Percentiles rank a stretch among this genome's conserved stretches.
phyloP scores from a whole-genome alignment of 192 early-diverging fungal genomes.

The Rhizoclosmatium globosum region DNA sequence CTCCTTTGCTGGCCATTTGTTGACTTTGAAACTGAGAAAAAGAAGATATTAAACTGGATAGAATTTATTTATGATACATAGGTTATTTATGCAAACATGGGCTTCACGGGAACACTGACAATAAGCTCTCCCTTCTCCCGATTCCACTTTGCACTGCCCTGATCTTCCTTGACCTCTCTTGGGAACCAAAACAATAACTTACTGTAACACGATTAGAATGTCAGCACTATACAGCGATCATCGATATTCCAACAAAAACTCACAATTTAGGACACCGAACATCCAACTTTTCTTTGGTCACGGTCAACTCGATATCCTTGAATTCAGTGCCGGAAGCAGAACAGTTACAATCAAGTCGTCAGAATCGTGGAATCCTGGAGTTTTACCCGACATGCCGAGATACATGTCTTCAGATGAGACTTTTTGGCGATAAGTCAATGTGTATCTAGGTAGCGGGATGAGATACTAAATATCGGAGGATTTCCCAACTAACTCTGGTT shows the following conservation, averaged over 20 bases:
- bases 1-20: not conserved
- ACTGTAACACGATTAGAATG: not conserved
- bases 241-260: conserved; percentile 2
- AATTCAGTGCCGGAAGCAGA: conserved; percentile 17
- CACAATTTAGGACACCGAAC: conserved; percentile 36
- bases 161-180: conserved; percentile 4
- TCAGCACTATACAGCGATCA: not conserved
- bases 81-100: not conserved
- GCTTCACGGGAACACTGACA: conserved; percentile 20
- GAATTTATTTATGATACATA: not conserved
- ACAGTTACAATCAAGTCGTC: conserved; percentile 32
- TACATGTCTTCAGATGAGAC: conserved; percentile 40
- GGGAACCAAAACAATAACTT: conserved; percentile 33
- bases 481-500: conserved; percentile 23
- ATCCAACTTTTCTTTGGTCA: conserved; percentile 22
- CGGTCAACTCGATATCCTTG: conserved; percentile 29
- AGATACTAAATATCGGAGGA: not conserved
- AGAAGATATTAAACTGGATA: not conserved
- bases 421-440: conserved; percentile 32
- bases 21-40: not conserved
- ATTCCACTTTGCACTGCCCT: conserved; percentile 32
- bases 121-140: not conserved
- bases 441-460: conserved; percentile 10
- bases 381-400: conserved; percentile 36
- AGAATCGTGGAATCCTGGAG: conserved; percentile 8